Base-by-base conservation (phyloP, 2,329 filamentous ascomycete species). In the Aspergillus sp. region DNA sequence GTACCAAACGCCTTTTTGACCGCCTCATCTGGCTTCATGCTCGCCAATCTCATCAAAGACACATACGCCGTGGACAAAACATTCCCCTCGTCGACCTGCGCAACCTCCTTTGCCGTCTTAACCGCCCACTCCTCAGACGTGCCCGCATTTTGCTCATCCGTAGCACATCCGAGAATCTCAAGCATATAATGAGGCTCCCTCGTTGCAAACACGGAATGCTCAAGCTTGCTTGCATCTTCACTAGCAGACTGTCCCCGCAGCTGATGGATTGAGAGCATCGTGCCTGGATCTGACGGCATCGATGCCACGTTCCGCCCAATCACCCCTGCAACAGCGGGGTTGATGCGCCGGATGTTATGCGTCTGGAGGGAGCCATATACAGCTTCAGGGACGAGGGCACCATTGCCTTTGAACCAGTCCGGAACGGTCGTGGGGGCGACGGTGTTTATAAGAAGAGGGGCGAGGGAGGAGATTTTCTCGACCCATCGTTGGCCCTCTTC, bases 121-220 rank as follows among this genome's bases (percentile, higher is more conserved):
- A 23, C 3, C 2, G 59, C 65, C 66, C 67, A 69, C 3, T 48
- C 3, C 47, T 57, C 54, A 1, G 60, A 48, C 1, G 39, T 51
- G 2, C 17, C 56, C 15, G 39, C 32, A 3, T 38, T 25, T 3
- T 48, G 48, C 23, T 54, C 11, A 10, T 19, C 47, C 1, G 13
- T 49, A 10, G 51, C 50, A 15, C 39, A 66, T 7, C 52, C 57
- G 2, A 65, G 11, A 25, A 68, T 57, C 53, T 69, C 68, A 2
- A 70, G 23, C 62, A 68, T 62, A 30, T 58, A 66, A 53, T 70
- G 68, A 5, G 64, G 64, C 25, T 69, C 59, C 3, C 66, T 53
- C 1, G 64, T 23, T 3, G 6, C 54, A 57, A 68, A 70, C 0
- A 70, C 64, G 2, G 58, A 56, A 4, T 59, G 25, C 4, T 5